These are phyloP conservation scores for Athelia sp. DNA, from an alignment of 1,284 basidiomycete species.

Conservation along the genomic window DNA sequence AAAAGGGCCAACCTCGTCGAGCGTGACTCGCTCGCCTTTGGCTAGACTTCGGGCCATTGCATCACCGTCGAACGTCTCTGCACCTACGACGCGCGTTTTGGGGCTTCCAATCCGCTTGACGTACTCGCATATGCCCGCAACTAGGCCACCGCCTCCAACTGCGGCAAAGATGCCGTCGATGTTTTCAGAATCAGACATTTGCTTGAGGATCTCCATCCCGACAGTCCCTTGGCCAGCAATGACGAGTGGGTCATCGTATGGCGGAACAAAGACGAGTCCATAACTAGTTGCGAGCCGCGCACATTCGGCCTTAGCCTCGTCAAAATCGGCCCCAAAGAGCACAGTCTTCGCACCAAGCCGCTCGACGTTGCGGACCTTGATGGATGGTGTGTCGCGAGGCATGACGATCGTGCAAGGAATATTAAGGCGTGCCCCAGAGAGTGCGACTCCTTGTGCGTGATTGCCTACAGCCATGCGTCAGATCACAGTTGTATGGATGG, in stretches of 20 bases:
- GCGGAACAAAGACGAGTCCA: conserved; percentile 89
- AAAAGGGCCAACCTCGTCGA: conserved; percentile 93
- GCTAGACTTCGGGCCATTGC: conserved; percentile 83
- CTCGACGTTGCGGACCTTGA: conserved; percentile 94
- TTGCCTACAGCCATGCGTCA: conserved; percentile 60
- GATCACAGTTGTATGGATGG: conserved; percentile 2
- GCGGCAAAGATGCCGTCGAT: conserved; percentile 88
- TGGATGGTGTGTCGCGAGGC: conserved; percentile 92
- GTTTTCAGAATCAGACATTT: conserved; percentile 67
- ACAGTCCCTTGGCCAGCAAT: conserved; percentile 98
- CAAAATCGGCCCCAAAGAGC: conserved; percentile 90
- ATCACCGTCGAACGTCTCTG: conserved; percentile 95
- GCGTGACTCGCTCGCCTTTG: conserved; percentile 74
- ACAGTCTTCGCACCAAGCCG: conserved; percentile 94
- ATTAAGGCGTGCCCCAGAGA: conserved; percentile 81
- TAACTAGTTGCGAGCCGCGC: conserved; percentile 75
- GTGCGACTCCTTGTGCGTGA: conserved; percentile 97
- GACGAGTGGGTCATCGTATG: conserved; percentile 95
- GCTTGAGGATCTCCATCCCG: conserved; percentile 92
- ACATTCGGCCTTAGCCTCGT: conserved; percentile 95
- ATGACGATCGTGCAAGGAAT: conserved; percentile 98
- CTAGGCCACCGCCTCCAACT: conserved; percentile 91
- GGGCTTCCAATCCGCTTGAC: conserved; percentile 92
- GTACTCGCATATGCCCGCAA: conserved; percentile 88
- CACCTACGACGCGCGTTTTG: conserved; percentile 79